Evolutionary conservation across 108 stramenopile genomes (phyloP).

Genomic region (Discostella stelligeroides): DNA sequence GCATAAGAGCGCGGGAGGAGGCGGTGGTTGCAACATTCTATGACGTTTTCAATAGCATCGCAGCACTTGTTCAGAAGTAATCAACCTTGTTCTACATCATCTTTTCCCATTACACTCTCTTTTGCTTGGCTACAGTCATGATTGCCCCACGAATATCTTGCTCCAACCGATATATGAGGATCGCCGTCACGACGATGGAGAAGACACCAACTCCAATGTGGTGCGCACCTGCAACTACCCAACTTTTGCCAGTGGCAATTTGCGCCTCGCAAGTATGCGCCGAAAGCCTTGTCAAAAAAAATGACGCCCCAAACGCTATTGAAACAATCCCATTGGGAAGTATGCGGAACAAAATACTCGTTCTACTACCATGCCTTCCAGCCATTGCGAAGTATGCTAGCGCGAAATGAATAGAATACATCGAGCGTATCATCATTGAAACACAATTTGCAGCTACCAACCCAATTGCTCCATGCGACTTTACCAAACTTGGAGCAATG

Average conservation of each 20-base stretch:
- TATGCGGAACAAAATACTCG: constrained; percentile 16
- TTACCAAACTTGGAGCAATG: constrained; percentile 63
- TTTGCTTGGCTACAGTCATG: constrained; percentile 3
- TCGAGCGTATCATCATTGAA: constrained; percentile 70
- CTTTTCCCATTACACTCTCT: constrained; percentile 5
- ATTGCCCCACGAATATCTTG: constrained; percentile 39
- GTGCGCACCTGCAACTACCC: constrained; percentile 58
- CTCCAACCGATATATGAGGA: constrained; percentile 44
- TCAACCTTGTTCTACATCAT: too few species aligned
- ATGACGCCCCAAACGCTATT: constrained; percentile 51
- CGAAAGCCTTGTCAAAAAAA: constrained; percentile 36
- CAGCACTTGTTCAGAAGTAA: constrained; percentile 1
- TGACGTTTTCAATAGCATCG: neutral
- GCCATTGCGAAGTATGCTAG: constrained; percentile 55
- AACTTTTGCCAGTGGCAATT: constrained; percentile 40
- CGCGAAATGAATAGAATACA: constrained; percentile 73
- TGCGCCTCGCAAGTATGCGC: constrained; percentile 19
- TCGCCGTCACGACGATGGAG: constrained; percentile 41
- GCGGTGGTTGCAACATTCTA: constrained; percentile 34
- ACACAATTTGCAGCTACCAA: constrained; percentile 79
- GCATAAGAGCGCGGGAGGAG: constrained; percentile 49
- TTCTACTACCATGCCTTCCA: neutral
- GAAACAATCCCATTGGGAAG: constrained; percentile 66
- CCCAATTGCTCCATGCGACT: constrained; percentile 63
- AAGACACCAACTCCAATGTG: constrained; percentile 60